These are phyloP conservation scores for Xylaria acuta DNA, from an alignment of 495 filamentous ascomycete genomes.

Conservation along the genomic window DNA sequence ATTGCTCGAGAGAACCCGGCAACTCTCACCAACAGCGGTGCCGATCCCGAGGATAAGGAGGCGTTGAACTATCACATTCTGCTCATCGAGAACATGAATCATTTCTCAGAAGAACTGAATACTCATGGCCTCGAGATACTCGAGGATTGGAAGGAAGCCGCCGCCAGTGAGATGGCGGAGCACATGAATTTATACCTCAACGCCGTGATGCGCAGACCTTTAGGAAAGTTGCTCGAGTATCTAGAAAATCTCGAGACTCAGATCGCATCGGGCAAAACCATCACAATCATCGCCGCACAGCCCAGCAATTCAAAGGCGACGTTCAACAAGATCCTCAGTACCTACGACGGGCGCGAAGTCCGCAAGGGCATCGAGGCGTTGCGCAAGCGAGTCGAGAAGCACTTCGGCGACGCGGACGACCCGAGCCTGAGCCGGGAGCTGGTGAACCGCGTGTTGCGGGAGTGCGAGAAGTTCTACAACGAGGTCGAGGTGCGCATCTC, in stretches of 20 bases:
- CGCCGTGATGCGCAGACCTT: constrained; percentile 83
- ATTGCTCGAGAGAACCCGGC: constrained; percentile 92
- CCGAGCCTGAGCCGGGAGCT: constrained; percentile 67
- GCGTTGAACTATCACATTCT: constrained; percentile 95
- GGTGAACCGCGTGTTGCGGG: constrained; percentile 77
- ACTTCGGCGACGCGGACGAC: constrained; percentile 89
- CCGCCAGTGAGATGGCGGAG: constrained; percentile 79
- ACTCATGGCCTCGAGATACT: constrained; percentile 74
- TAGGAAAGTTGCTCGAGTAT: constrained; percentile 90
- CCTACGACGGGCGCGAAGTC: constrained; percentile 82
- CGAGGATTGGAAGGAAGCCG: constrained; percentile 78
- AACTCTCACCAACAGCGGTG: constrained; percentile 49
- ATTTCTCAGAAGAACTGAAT: constrained; percentile 91
- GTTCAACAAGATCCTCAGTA: constrained; percentile 82
- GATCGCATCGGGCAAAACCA: constrained; percentile 56
- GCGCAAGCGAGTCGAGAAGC: constrained; percentile 91
- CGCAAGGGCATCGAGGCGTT: constrained; percentile 83
- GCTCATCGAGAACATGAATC: constrained; percentile 98
- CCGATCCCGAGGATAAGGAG: constrained; percentile 89
- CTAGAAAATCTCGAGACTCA: constrained; percentile 81
- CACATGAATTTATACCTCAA: constrained; percentile 87
- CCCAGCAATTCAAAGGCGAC: constrained; percentile 77
- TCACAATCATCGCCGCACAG: constrained; percentile 66
- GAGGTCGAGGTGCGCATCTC: constrained; percentile 73
- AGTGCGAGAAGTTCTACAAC: constrained; percentile 80